Evolutionary conservation across 164 flowering plant genomes (phyloP).

Genomic region (Vitis vinifera): ASM3070453v1 NC_081818.1:12859001-12859500

Average conservation of each 20-base stretch:
- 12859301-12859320: constrained; percentile 53
- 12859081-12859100: no score
- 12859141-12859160: not conserved
- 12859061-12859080: no score
- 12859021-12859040: no score
- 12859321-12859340: no score
- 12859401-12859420: constrained; percentile 49
- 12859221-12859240: constrained; percentile 93
- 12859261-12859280: constrained; percentile 93
- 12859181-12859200: not conserved
- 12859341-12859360: no score
- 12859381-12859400: not conserved
- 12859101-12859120: no score
- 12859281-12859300: constrained; percentile 99
- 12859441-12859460: constrained; percentile 81
- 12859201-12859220: constrained; percentile 65
- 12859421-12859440: constrained; percentile 94
- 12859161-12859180: not conserved
- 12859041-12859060: no score
- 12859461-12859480: not conserved
- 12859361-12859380: no score
- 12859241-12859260: constrained; percentile 82
- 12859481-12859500: no score
- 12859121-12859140: no score
- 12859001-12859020: no score